phyloP scores from a whole-genome alignment of 768 basidiomycete genomes.

The Coprinopsis strossmayeri region DNA sequence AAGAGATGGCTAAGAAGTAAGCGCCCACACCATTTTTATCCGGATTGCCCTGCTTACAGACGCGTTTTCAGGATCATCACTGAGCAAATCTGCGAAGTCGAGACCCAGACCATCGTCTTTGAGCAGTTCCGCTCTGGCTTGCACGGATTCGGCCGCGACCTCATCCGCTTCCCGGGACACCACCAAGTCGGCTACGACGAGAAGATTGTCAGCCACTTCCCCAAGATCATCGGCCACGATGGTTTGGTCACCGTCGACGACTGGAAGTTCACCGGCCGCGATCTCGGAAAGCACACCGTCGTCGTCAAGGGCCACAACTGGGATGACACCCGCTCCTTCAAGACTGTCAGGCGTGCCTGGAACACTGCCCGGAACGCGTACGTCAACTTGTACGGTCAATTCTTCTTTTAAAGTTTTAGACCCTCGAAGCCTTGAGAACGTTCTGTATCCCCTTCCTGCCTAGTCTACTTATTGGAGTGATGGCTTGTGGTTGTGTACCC shows the following conservation, averaged over 20 bases:
- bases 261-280: slow-evolving; percentile 18
- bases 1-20: slow-evolving; percentile 41
- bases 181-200: slow-evolving; percentile 34
- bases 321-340: slow-evolving; percentile 20
- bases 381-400: no score
- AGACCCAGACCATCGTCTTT: slow-evolving; percentile 39
- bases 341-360: slow-evolving; percentile 28
- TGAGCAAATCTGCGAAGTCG: slow-evolving; percentile 44
- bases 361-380: slow-evolving; percentile 23
- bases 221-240: slow-evolving; percentile 26
- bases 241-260: slow-evolving; percentile 25
- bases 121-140: slow-evolving; percentile 36
- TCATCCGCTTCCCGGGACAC: slow-evolving; percentile 29
- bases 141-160: slow-evolving; percentile 33
- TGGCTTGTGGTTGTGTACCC: no score
- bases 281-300: slow-evolving; percentile 32
- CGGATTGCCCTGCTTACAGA: neutral
- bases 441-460: no score
- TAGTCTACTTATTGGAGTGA: no score
- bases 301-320: slow-evolving; percentile 35
- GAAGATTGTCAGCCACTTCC: slow-evolving; percentile 27
- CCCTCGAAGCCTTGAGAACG: no score
- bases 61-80: slow-evolving; percentile 30
- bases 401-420: no score
- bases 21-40: neutral